Evolutionary conservation across 306 rosid genomes (phyloP), one percentile per base, ranked within the genome.

Genomic region (Luffa aegyptiaca): DNA sequence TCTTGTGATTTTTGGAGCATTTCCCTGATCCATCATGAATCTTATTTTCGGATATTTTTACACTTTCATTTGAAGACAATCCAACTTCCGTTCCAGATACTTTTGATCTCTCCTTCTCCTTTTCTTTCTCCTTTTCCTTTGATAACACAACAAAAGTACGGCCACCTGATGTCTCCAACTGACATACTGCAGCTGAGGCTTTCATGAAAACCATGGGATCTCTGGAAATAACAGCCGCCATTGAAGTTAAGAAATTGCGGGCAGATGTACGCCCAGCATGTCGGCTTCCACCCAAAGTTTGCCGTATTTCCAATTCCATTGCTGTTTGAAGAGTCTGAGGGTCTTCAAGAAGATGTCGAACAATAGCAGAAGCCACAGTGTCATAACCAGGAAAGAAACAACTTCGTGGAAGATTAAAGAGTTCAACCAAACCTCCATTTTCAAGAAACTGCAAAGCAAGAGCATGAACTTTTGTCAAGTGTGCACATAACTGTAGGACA

Each of bases 341-440:
- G 86, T 96, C 99, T 89, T 96, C 99, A 77, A 96, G 97, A 71
- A 96, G 98, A 90, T 93, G 99, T 17, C 96, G 93, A 76, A 96
- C 97, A 81, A 96, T 91, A 82, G 97, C 93, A 80, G 99, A 91
- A 68, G 92, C 99, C 86, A 96, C 91, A 83, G 96, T 84, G 82
- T 96, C 99, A 89, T 91, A 96, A 79, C 99, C 98, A 80, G 96
- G 97, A 88, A 96, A 96, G 84, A 96, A 90, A 80, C 96, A 87
- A 83, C 84, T 91, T 87, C 92, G 86, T 9, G 98, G 89, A 86
- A 96, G 94, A 81, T 87, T 87, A 84, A 96, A 93, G 45, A 96
- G 94, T 75, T 92, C 89, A 49, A 85, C 79, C 84, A 96, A 78
- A 81, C 99, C 98, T 76, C 98, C 99, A 90, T 86, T 90, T 88